Percentiles rank a stretch among this genome's conserved stretches.
These are phyloP conservation scores for Colletotrichum sp. DNA, from an alignment of 2,329 filamentous ascomycete species.

Conservation along the genomic window DNA sequence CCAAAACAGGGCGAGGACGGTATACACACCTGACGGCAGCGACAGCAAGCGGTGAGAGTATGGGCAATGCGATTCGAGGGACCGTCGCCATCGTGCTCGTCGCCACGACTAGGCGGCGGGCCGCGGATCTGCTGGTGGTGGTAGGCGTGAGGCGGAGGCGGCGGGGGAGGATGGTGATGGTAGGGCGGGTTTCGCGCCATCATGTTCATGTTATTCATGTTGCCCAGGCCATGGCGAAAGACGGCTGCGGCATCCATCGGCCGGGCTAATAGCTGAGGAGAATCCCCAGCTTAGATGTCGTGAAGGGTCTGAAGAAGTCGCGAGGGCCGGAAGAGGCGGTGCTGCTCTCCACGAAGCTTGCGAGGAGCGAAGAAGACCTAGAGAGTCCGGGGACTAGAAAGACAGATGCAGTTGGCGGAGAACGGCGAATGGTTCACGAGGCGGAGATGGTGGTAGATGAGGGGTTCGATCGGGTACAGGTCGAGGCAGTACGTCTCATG, in stretches of 20 bases:
- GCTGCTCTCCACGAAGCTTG: not conserved
- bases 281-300: not conserved
- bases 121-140: conserved; percentile 34
- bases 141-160: conserved; percentile 26
- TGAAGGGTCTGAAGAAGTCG: not conserved
- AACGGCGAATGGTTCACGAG: not conserved
- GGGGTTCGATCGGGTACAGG: not conserved
- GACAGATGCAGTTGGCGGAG: not conserved
- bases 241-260: conserved; percentile 65
- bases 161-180: conserved; percentile 24
- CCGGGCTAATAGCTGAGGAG: conserved; percentile 18
- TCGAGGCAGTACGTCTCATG: conserved; percentile 3
- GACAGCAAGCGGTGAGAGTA: conserved; percentile 80
- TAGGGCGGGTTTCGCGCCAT: conserved; percentile 25
- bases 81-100: conserved; percentile 54
- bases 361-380: not conserved
- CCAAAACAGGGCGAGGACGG: conserved; percentile 18
- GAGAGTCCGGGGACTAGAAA: not conserved
- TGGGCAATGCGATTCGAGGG: conserved; percentile 72
- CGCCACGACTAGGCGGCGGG: conserved; percentile 38
- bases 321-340: not conserved
- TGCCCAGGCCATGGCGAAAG: conserved; percentile 58
- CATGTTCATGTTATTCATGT: conserved; percentile 27
- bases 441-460: not conserved
- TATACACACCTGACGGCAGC: conserved; percentile 73